phyloP scores from a whole-genome alignment of 352 stramenopile genomes.

The Globisporangium carolinianum region DNA sequence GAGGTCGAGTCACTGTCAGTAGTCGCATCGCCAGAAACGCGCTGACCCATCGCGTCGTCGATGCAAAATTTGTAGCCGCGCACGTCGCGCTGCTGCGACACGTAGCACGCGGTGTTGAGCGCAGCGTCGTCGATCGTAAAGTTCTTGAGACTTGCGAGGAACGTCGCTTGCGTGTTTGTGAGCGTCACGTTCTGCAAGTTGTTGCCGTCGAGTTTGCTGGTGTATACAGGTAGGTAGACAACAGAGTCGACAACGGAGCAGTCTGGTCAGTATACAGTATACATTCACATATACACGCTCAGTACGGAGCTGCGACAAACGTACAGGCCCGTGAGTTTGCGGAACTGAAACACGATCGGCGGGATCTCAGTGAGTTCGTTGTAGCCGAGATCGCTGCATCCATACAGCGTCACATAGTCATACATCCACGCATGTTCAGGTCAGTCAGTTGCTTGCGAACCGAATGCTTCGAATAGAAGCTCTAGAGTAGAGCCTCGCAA shows the following conservation, averaged over 20 bases:
- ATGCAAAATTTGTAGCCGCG: slow-evolving; percentile 2
- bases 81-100: background rate
- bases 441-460: too few species aligned
- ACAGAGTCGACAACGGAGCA: background rate
- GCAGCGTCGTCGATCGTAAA: slow-evolving; percentile 3
- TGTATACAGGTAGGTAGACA: background rate
- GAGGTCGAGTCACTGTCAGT: background rate
- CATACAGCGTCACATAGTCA: too few species aligned
- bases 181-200: slow-evolving; percentile 1
- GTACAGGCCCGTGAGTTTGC: slow-evolving; percentile 2
- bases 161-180: background rate
- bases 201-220: slow-evolving; percentile 3
- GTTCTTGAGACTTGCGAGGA: background rate
- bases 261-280: background rate
- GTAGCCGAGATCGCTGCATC: background rate
- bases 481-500: too few species aligned
- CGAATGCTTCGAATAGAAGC: too few species aligned
- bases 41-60: background rate
- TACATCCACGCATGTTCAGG: too few species aligned
- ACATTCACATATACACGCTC: too few species aligned
- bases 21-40: too few species aligned
- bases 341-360: slow-evolving; percentile 1
- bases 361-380: slow-evolving; percentile 3
- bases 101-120: slow-evolving; percentile 1
- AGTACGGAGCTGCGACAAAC: too few species aligned